Evolutionary conservation across 441 rosid genomes (phyloP), one percentile per base, ranked within the genome.

Genomic region (Rhodomyrtus psidioides): DNA sequence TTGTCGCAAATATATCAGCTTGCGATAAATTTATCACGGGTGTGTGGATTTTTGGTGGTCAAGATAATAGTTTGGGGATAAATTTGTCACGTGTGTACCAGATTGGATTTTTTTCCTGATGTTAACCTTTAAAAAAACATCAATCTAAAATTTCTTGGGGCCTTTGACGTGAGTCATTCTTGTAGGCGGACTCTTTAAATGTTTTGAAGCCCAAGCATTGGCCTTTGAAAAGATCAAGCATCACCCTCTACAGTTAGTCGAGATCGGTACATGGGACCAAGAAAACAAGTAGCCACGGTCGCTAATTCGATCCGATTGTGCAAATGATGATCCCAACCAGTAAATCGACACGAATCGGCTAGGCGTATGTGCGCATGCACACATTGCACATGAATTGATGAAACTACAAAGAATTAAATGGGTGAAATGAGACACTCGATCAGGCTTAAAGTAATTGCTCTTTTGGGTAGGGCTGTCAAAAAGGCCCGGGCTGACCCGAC

Each of bases 381-480:
- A 65, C 26, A 9, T 65, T 39, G 1, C 23, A 12, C 46, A 65
- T 0, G 7, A 4, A 34, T 9, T 65, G 46, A 65, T 62, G 14
- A 0, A 30, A 1, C 26, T 30, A 16, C 75, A 4, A 30, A 17
- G 75, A 30, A 62, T 62, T 21, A 6, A 17, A 62, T 30, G 0
- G 44, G 4, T 9, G 4, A 0, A 4, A 62, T 13, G 44, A 10
- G 34, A 0, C 44, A 1, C 13, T 0, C 17, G 13, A 62, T 62
- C 44, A 17, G 17, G 21, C 39, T 62, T 17, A 30, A 21, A 30
- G 9, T 0, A 13, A 19, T 30, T 30, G 79, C 79, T 70, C 14
- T 19, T 62, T 62, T 62, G 24, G 44, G 44, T 34, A 34, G 34
- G 34, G 34, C 34, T 34, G 4, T 34, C 34, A 34, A 34, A 34